Percentiles rank a stretch among this genome's conserved stretches.
Conservation (phyloP, 192 early-diverging fungal species). For the Mortierella hygrophila region DNA sequence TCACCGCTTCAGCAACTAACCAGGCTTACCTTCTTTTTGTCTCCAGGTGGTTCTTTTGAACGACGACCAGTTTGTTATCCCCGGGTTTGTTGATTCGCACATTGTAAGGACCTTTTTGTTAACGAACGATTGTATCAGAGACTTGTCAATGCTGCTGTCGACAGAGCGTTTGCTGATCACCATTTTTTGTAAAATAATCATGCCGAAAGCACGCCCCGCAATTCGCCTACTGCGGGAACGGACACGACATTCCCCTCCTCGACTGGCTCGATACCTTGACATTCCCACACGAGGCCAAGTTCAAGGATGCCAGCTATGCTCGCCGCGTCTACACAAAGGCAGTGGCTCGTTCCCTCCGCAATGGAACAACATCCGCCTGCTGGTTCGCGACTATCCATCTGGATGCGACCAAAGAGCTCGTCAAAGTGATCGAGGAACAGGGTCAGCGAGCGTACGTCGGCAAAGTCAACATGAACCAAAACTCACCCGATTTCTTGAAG, state of each 20-base stretch:
- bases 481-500: constrained; percentile 75
- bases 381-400: constrained; percentile 88
- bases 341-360: constrained; percentile 69
- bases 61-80: constrained; percentile 74
- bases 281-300: constrained; percentile 80
- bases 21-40: not conserved
- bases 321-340: constrained; percentile 65
- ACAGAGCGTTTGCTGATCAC: not conserved
- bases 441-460: constrained; percentile 89
- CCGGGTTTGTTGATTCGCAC: constrained; percentile 89
- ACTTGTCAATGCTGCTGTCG: not conserved
- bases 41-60: constrained; percentile 34
- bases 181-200: not conserved
- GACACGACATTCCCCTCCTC: constrained; percentile 84
- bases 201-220: constrained; percentile 78
- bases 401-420: constrained; percentile 72
- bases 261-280: constrained; percentile 85
- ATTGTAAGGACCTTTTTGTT: constrained; percentile 35
- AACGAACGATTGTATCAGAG: not conserved
- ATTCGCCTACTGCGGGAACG: constrained; percentile 81
- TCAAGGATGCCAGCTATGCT: constrained; percentile 72
- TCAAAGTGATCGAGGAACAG: constrained; percentile 66
- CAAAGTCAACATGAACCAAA: constrained; percentile 89
- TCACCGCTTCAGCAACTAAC: not conserved
- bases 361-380: constrained; percentile 87